Evolutionary conservation across 1,284 basidiomycete genomes (phyloP), one percentile per base, ranked within the genome.

Genomic region (Mixia osmundae): DNA sequence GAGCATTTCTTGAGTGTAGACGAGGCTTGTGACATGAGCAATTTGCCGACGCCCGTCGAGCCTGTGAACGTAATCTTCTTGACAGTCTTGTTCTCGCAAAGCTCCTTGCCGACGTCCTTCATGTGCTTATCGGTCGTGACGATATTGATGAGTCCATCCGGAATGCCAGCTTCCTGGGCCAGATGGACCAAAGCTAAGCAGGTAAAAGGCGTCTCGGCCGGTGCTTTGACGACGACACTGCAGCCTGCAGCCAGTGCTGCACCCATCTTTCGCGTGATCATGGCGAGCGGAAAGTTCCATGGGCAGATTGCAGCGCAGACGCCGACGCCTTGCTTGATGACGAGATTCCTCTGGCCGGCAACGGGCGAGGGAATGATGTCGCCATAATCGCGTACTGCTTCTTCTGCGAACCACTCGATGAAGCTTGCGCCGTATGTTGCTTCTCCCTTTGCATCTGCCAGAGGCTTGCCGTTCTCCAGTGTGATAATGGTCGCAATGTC

Each of bases 121-220:
- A 85, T 70, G 49, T 87, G 72, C 51, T 75, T 76, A 35, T 45
- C 38, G 2, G 80, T 82, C 9, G 83, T 82, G 30, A 97, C 69
- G 38, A 94, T 67, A 57, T 97, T 95, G 56, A 99, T 72, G 30
- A 95, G 87, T 35, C 91, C 91, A 36, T 78, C 71, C 10, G 91
- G 89, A 32, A 97, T 64, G 29, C 87, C 89, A 9, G 87, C 89
- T 39, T 82, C 72, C 33, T 67, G 66, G 9, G 38, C 39, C 11
- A 51, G 42, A 19, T 87, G 78, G 5, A 69, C 72, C 12, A 91
- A 61, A 3, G 89, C 91, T 15, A 97, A 67, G 12, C 76, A 73
- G 25, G 83, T 85, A 59, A 80, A 91, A 0, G 91, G 91, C 0
- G 91, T 87, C 59, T 99, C 89, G 1, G 85, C 69, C 2, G 91